These are phyloP conservation scores for Penicillium dipodomyicola DNA, from an alignment of 495 filamentous ascomycete genomes.

Conservation along the genomic window DNA sequence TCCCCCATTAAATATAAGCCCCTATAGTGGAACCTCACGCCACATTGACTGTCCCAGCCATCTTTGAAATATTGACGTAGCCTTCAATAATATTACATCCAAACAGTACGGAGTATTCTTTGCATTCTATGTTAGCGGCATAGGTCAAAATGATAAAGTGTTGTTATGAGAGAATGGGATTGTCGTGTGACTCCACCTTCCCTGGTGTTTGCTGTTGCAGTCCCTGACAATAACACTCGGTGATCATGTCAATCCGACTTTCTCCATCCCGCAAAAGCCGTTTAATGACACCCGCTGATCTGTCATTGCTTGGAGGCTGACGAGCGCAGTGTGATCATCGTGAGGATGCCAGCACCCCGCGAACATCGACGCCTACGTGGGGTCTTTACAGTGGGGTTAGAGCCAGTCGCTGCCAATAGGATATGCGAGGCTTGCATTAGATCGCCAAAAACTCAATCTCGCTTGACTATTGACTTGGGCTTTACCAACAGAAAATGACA, in stretches of 20 bases:
- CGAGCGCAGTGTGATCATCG: neutral
- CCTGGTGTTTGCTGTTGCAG: neutral
- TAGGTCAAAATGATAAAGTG: neutral
- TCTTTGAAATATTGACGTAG: neutral
- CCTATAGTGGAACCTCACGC: constrained; percentile 1
- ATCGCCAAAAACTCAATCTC: neutral
- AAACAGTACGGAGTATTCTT: too few relatives aligned
- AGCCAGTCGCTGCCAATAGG: neutral
- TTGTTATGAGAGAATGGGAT: neutral
- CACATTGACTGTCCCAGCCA: neutral
- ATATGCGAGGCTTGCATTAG: neutral
- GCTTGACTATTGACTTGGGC: neutral
- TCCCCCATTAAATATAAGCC: neutral
- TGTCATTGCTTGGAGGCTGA: neutral
- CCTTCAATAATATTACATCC: neutral
- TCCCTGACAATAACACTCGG: neutral
- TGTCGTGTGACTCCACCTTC: neutral
- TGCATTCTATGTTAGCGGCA: neutral
- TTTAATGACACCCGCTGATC: neutral
- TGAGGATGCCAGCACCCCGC: neutral
- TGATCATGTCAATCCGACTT: neutral
- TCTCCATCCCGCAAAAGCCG: neutral
- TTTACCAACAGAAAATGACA: neutral
- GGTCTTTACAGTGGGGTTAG: neutral
- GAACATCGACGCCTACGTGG: neutral